Percentiles rank a stretch among this genome's conserved stretches.
phyloP scores from a whole-genome alignment of 176 grass and related monocot genomes.

The Thinopyrum elongatum region DNA sequence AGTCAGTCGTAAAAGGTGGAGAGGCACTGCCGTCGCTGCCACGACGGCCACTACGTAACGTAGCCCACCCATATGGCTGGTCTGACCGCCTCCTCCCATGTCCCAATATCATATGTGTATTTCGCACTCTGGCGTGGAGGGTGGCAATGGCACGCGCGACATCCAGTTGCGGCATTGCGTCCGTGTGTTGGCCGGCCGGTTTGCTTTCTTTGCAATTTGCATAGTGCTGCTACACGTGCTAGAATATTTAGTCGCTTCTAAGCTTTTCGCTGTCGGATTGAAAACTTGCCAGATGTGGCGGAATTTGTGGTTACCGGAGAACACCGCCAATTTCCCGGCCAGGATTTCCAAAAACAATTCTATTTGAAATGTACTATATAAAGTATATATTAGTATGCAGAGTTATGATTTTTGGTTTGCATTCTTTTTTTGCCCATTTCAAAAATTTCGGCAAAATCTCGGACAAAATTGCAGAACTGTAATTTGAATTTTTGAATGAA shows the following conservation, averaged over 20 bases:
- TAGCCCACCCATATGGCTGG: slow-evolving; percentile 22
- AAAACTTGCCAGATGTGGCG: neutral
- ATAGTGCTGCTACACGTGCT: neutral
- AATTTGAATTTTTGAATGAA: too few relatives aligned
- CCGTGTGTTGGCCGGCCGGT: neutral
- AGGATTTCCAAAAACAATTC: too few relatives aligned
- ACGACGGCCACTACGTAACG: slow-evolving; percentile 8
- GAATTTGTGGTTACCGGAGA: neutral
- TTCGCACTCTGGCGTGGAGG: neutral
- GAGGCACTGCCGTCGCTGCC: slow-evolving; percentile 10
- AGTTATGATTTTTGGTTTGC: too few relatives aligned
- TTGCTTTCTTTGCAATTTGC: neutral
- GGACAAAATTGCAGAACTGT: too few relatives aligned
- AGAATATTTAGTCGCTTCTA: neutral
- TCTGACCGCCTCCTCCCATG: neutral
- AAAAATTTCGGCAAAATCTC: too few relatives aligned
- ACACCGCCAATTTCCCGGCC: too few relatives aligned
- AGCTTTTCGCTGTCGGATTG: neutral
- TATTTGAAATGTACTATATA: too few relatives aligned
- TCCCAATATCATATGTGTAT: neutral
- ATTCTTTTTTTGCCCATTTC: too few relatives aligned
- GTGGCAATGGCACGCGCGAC: neutral
- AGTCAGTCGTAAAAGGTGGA: neutral
- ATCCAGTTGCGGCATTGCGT: neutral
- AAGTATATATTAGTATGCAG: too few relatives aligned